A percentile compares a stretch with the other conserved stretches of the same genome.
Evolutionary conservation across 2,329 filamentous ascomycete genomes (phyloP).

Genomic region (Aspergillus tamarii): DNA sequence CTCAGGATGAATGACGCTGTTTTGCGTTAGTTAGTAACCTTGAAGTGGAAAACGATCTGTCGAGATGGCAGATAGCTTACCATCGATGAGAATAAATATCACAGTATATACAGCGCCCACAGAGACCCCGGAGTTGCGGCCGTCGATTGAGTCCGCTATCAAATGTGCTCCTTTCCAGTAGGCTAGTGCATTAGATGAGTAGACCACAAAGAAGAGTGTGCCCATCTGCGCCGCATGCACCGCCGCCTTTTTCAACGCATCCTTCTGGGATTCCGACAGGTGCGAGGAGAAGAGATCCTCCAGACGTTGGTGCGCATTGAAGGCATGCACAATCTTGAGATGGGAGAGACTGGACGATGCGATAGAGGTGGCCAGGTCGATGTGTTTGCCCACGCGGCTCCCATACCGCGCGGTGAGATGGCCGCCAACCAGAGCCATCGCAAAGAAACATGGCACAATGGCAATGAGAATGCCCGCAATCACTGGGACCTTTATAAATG

Average conservation of each 20-base stretch:
- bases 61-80: not conserved
- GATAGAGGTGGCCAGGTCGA: conserved; percentile 62
- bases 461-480: conserved; percentile 68
- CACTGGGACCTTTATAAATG: conserved; percentile 65
- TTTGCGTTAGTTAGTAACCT: not conserved
- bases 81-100: conserved; percentile 43
- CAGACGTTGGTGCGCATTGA: conserved; percentile 61
- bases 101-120: conserved; percentile 42
- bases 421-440: conserved; percentile 61
- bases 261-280: conserved; percentile 53
- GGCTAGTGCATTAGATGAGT: conserved; percentile 66
- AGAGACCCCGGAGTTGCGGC: conserved; percentile 24
- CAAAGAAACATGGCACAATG: conserved; percentile 63
- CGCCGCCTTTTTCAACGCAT: conserved; percentile 61
- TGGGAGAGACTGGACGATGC: conserved; percentile 64
- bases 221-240: conserved; percentile 62
- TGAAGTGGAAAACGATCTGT: too few relatives aligned
- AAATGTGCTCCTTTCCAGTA: conserved; percentile 68
- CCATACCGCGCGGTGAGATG: conserved; percentile 56
- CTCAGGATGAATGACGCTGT: conserved; percentile 41
- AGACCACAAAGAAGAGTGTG: conserved; percentile 67
- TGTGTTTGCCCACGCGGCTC: conserved; percentile 52
- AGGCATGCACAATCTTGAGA: conserved; percentile 64
- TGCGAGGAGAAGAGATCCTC: conserved; percentile 61
- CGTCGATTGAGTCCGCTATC: conserved; percentile 45